A percentile compares a stretch with the other conserved stretches of the same genome.
Conservation (phyloP, 208 protist species). For the Trypanosoma theileri region DNA sequence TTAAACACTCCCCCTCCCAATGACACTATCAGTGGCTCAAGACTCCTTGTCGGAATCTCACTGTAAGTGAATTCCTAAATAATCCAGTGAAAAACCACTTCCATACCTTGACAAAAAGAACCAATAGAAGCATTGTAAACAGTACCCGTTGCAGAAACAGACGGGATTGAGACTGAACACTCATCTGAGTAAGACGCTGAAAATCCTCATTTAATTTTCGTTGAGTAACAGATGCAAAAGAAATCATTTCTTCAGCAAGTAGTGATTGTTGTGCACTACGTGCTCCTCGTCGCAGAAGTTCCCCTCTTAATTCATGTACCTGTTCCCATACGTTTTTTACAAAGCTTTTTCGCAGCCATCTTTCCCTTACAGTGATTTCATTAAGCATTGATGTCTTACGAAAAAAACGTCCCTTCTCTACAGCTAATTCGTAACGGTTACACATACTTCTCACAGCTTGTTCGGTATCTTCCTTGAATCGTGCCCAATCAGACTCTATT, state of each 20-base stretch:
- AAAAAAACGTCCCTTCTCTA: conserved; percentile 85
- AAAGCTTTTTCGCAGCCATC: conserved; percentile 87
- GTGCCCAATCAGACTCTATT: conserved; percentile 71
- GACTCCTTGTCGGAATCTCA: conserved; percentile 60
- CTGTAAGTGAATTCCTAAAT: conserved; percentile 74
- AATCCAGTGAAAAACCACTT: conserved; percentile 62
- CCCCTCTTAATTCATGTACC: conserved; percentile 85
- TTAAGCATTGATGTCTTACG: conserved; percentile 78
- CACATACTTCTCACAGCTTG: conserved; percentile 78
- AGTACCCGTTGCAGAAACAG: conserved; percentile 75
- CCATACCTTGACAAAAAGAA: conserved; percentile 83
- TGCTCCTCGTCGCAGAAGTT: conserved; percentile 84
- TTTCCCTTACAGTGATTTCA: conserved; percentile 85
- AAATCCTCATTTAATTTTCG: conserved; percentile 89
- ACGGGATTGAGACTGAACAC: conserved; percentile 74
- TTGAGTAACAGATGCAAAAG: conserved; percentile 78
- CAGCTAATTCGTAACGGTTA: conserved; percentile 85
- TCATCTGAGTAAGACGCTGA: conserved; percentile 79
- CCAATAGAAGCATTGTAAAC: conserved; percentile 44
- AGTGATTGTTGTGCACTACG: conserved; percentile 88
- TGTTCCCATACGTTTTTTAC: conserved; percentile 89
- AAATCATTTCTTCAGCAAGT: conserved; percentile 88
- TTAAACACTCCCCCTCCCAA: neutral
- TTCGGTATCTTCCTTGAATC: conserved; percentile 72
- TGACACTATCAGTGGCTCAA: conserved; percentile 36